These are phyloP conservation scores for Fusarium guadeloupense DNA, from an alignment of 2,329 filamentous ascomycete genomes.

Conservation along the genomic window DNA sequence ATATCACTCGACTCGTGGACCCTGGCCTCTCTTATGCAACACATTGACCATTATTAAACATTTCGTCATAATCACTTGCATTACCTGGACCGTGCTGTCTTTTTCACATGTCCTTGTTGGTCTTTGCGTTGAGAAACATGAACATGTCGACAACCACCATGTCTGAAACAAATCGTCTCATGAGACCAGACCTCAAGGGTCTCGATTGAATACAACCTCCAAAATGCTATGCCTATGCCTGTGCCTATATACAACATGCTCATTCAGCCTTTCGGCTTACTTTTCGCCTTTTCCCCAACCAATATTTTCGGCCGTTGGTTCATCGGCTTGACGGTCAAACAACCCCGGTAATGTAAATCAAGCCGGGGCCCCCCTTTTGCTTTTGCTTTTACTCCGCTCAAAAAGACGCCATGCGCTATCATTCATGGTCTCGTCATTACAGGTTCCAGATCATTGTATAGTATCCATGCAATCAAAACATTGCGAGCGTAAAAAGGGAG, in stretches of 20 bases:
- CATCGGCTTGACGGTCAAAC: conserved; percentile 28
- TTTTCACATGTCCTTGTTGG: conserved; percentile 24
- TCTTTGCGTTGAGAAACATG: background rate
- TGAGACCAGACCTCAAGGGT: conserved; percentile 1
- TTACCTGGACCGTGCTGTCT: conserved; percentile 8
- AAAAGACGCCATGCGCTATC: conserved; percentile 37
- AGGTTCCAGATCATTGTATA: conserved; percentile 27
- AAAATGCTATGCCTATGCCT: conserved; percentile 26
- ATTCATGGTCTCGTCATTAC: conserved; percentile 39
- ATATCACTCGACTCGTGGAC: conserved; percentile 25
- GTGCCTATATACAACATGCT: conserved; percentile 25
- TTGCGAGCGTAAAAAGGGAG: conserved; percentile 22
- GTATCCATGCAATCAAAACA: conserved; percentile 19
- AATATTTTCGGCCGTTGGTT: conserved; percentile 15
- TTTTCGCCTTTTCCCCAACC: conserved; percentile 28
- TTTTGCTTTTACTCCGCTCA: conserved; percentile 34
- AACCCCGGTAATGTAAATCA: conserved; percentile 26
- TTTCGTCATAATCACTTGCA: conserved; percentile 34
- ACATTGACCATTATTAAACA: conserved; percentile 17
- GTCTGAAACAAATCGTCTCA: conserved; percentile 1
- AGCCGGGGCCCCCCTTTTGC: conserved; percentile 24
- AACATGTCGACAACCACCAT: conserved; percentile 1
- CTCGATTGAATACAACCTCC: conserved; percentile 19
- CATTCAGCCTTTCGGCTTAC: conserved; percentile 18
- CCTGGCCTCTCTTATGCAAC: conserved; percentile 27